Evolutionary conservation across 805 yeast genomes (phyloP), one percentile per base, ranked within the genome.

Genomic region (Alloascoidea hylecoeti): DNA sequence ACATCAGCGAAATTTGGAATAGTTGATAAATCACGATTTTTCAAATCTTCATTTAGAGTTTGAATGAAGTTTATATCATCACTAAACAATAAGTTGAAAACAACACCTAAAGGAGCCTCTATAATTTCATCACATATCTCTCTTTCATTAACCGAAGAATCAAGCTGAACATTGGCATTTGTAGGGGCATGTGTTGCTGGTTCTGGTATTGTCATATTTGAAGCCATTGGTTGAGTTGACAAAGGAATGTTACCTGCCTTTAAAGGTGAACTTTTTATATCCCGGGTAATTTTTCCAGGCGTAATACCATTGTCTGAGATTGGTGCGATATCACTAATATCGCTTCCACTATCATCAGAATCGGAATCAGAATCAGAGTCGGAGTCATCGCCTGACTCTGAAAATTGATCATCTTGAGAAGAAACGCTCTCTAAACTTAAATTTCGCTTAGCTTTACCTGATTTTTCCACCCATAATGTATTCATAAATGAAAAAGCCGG

Each of bases 381-480:
- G n/a, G 44, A 48, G 17, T 44, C 39, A 15, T 46, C 44, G 34
- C n/a, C 30, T n/a, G 30, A 23, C n/a, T 23, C 30, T 23, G 30
- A 23, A 23, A n/a, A 23, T 23, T 23, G 30, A 9, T n/a, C 30
- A 9, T n/a, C 13, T 9, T 9, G n/a, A 9, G 30, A 23, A 23
- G 13, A 9, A 9, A 9, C n/a, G n/a, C n/a, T 23, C 30, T 23
- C 30, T 9, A 9, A 9, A 9, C 30, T 23, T 9, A n/a, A n/a
- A 23, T 23, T 23, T n/a, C n/a, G n/a, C n/a, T n/a, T n/a, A n/a
- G n/a, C n/a, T n/a, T n/a, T n/a, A n/a, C n/a, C n/a, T n/a, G n/a
- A n/a, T n/a, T n/a, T n/a, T n/a, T n/a, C n/a, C n/a, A n/a, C n/a
- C 94, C 94, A 83, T 6, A 80, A 63, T 3, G 75, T 66, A 44